A percentile compares a stretch with the other conserved stretches of the same genome.
These are phyloP conservation scores for Diaporthe sp. DNA, from an alignment of 2,329 filamentous ascomycete species.

Conservation along the genomic window DNA sequence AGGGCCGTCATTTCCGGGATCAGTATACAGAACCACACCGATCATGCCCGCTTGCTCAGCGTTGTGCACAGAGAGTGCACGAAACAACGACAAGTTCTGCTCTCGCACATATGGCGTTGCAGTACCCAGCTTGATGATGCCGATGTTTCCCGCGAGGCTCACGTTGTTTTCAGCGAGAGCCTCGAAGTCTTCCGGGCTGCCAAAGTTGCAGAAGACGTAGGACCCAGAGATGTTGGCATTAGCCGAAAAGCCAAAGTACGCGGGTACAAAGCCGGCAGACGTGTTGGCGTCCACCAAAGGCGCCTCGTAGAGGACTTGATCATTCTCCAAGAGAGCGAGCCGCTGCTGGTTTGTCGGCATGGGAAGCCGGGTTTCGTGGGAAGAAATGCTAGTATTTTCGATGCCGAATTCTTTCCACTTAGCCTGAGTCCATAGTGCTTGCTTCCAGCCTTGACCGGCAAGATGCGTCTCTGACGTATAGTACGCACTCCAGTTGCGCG, in stretches of 20 bases:
- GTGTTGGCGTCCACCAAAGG: conserved; percentile 7
- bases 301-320: not conserved
- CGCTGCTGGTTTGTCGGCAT: not conserved
- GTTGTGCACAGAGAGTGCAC: not conserved
- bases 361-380: not conserved
- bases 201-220: conserved; percentile 1
- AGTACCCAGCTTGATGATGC: not conserved
- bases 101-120: not conserved
- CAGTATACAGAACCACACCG: conserved; percentile 1
- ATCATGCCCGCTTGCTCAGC: not conserved
- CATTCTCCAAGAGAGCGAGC: not conserved
- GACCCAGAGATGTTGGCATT: not conserved
- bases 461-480: conserved; percentile 3
- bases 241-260: conserved; percentile 1
- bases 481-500: conserved; percentile 7
- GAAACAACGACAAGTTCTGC: conserved; percentile 1
- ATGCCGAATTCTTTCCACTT: not conserved
- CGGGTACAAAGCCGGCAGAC: not conserved
- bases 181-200: not conserved
- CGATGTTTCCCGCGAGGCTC: not conserved
- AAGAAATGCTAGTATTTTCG: not conserved
- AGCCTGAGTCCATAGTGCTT: not conserved
- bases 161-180: not conserved
- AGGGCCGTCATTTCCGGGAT: conserved; percentile 2
- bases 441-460: not conserved